Conservation (phyloP, 768 basidiomycete genomes). For the Leccinum subgranulosum region DNA sequence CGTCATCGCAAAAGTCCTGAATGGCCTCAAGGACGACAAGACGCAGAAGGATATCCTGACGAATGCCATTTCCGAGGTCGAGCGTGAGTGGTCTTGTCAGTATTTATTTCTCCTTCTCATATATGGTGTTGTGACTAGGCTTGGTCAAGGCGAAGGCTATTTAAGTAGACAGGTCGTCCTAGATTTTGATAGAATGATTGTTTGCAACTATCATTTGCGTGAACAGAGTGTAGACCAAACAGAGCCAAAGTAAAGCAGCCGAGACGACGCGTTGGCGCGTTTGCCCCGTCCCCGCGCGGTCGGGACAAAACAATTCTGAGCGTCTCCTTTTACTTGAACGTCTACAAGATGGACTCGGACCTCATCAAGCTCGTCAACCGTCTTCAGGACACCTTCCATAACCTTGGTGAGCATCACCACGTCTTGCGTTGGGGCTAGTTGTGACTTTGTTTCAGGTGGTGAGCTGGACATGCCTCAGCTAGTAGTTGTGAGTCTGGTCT, state of each 20-base stretch:
- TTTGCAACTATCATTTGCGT: constrained; percentile 2
- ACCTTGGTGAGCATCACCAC: constrained; percentile 59
- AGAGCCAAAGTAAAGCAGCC: constrained; percentile 29
- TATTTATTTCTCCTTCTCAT: background rate
- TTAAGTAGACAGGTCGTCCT: constrained; percentile 38
- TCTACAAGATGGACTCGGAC: constrained; percentile 77
- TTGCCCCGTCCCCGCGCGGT: constrained; percentile 16
- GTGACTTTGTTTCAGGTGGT: constrained; percentile 51
- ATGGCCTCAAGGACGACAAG: constrained; percentile 82
- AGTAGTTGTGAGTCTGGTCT: constrained; percentile 63
- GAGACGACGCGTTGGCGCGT: constrained; percentile 31
- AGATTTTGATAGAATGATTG: constrained; percentile 27
- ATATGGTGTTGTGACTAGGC: constrained; percentile 42
- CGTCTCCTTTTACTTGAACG: background rate
- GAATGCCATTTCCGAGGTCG: constrained; percentile 82
- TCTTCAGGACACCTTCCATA: constrained; percentile 90
- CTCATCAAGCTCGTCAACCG: constrained; percentile 93
- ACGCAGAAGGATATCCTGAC: constrained; percentile 80
- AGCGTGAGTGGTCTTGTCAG: constrained; percentile 63
- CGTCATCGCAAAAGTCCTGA: constrained; percentile 86
- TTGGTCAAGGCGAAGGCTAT: constrained; percentile 92
- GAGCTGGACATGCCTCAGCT: constrained; percentile 93
- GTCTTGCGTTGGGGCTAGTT: constrained; percentile 8
- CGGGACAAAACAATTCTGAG: background rate
- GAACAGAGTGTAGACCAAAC: constrained; percentile 9